Base-by-base conservation (phyloP, 1,284 basidiomycete species). In the Termitomyces sp. region DNA sequence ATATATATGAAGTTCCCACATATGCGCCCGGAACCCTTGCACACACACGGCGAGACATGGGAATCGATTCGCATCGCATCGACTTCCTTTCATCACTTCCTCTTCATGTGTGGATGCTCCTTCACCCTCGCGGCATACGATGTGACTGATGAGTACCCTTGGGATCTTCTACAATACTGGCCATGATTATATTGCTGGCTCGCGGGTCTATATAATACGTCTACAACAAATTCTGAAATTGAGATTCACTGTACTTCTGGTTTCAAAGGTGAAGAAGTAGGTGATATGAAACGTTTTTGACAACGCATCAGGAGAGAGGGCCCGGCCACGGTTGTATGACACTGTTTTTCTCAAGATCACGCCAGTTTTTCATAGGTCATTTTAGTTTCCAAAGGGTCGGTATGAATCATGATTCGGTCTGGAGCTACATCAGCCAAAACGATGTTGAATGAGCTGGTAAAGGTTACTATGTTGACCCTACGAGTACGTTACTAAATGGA, bases 321-420 rank as follows among this genome's bases (percentile, higher is more conserved):
- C 93, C 93, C n/a, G n/a, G n/a, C n/a, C n/a, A n/a, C n/a, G 18
- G 75, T 95, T 64, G 91, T 91, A 65, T 16, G 31, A 30, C 50
- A 46, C 31, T 34, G 49, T 50, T 42, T 28, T 33, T 21, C 35
- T 38, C 5, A 21, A 39, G n/a, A 19, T 38, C n/a, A 16, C 16
- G 11, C 14, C n/a, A n/a, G n/a, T 31, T 24, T 35, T 52, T 47
- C 30, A 45, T 39, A 54, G 55, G 46, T 39, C 54, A 40, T 53
- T n/a, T 28, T 59, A 91, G 84, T 84, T 93, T 41, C 93, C 90
- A 26, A 87, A 88, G 66, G 71, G 69, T 21, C 95, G 97, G 69
- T 91, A 88, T 63, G n/a, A n/a, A n/a, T n/a, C n/a, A n/a, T n/a
- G 92, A 97, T 68, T 88, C 89, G 60, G 84, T 98, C 48, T 87